phyloP scores from a whole-genome alignment of 352 stramenopile species.

The Globisporangium rhizosaccharum region DNA sequence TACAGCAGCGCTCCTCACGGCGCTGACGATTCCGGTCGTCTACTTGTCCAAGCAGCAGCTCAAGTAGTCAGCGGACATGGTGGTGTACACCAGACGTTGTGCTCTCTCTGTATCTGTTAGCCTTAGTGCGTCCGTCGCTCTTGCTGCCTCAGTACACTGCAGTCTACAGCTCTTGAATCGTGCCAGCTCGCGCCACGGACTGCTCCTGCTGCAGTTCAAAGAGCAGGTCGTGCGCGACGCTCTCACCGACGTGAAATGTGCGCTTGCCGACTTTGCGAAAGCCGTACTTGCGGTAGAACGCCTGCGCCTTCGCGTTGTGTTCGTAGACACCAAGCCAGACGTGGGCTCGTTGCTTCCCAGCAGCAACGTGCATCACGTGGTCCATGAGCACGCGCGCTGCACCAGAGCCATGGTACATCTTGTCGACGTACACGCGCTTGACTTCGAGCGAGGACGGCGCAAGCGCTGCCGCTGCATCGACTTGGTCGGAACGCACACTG shows the following conservation, averaged over 20 bases:
- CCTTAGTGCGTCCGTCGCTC: neutral
- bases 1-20: conserved; percentile 3
- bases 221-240: conserved; percentile 18
- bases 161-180: neutral
- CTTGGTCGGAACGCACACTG: conserved; percentile 17
- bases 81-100: too few relatives aligned
- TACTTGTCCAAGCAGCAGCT: conserved; percentile 20
- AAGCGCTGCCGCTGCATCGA: conserved; percentile 9
- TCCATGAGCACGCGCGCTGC: conserved; percentile 21
- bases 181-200: too few relatives aligned
- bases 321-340: conserved; percentile 32
- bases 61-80: too few relatives aligned
- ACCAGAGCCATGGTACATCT: conserved; percentile 21
- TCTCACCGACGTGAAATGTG: conserved; percentile 17
- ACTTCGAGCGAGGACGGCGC: conserved; percentile 21
- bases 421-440: conserved; percentile 30
- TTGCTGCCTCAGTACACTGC: neutral
- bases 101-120: too few relatives aligned
- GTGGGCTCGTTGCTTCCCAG: conserved; percentile 12
- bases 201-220: conserved; percentile 15
- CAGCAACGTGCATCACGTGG: conserved; percentile 21
- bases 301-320: conserved; percentile 24
- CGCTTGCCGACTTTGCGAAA: conserved; percentile 26
- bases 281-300: conserved; percentile 30
- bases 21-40: conserved; percentile 20